Evolutionary conservation across 2,329 filamentous ascomycete species (phyloP).

Genomic region (Blumeria hordei): DNA sequence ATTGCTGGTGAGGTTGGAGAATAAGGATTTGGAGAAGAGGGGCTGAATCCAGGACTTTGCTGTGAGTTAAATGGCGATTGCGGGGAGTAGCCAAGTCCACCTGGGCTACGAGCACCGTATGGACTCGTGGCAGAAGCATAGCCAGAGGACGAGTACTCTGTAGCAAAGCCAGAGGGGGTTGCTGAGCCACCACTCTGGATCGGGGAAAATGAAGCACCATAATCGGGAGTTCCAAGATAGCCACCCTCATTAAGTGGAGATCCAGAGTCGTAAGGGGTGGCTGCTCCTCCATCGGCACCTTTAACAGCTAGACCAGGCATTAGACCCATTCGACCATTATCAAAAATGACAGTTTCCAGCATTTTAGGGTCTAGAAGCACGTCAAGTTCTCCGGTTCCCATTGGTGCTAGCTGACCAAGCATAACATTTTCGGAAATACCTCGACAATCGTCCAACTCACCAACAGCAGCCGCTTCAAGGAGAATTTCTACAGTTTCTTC

Average conservation of each 20-base stretch:
- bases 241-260: conserved; percentile 56
- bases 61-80: conserved; percentile 30
- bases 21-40: conserved; percentile 9
- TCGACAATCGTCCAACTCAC: conserved; percentile 90
- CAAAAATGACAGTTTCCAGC: conserved; percentile 82
- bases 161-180: conserved; percentile 36
- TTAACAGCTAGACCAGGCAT: conserved; percentile 61
- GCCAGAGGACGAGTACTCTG: conserved; percentile 25
- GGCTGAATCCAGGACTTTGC: conserved; percentile 9
- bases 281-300: conserved; percentile 56
- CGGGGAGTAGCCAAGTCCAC: conserved; percentile 47
- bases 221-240: conserved; percentile 35
- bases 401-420: conserved; percentile 86
- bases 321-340: conserved; percentile 67
- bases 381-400: conserved; percentile 92
- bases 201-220: conserved; percentile 45
- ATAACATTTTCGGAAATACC: conserved; percentile 98
- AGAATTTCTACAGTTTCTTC: conserved; percentile 98
- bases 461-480: conserved; percentile 78
- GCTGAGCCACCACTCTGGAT: conserved; percentile 56
- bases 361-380: conserved; percentile 83
- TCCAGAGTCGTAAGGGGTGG: conserved; percentile 81
- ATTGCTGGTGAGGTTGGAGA: conserved; percentile 30
- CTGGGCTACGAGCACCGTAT: conserved; percentile 29
- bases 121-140: conserved; percentile 38